Evolutionary conservation across 257 asterid species (phyloP).

Genomic region (Primulina eburnea): DNA sequence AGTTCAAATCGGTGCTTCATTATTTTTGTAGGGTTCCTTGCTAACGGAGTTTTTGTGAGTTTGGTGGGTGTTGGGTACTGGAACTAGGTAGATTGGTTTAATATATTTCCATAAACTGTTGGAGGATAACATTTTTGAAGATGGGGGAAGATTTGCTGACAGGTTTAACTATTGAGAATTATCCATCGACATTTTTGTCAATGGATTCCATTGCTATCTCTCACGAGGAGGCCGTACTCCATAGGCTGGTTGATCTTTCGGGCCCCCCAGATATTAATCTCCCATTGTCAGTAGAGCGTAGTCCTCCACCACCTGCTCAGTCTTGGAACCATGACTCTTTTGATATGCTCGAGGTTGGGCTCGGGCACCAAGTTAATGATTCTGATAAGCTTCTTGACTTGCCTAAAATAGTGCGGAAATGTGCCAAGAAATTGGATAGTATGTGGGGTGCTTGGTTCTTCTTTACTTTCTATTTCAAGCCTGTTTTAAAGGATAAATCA

Average conservation of each 20-base stretch:
- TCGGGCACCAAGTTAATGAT: slow-evolving; percentile 40
- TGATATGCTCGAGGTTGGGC: slow-evolving; percentile 55
- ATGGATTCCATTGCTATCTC: slow-evolving; percentile 46
- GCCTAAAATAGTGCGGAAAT: slow-evolving; percentile 44
- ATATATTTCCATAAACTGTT: slow-evolving; percentile 7
- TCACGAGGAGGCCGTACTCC: slow-evolving; percentile 42
- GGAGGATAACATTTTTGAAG: slow-evolving; percentile 14
- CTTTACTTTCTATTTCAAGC: slow-evolving; percentile 54
- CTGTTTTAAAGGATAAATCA: slow-evolving; percentile 46
- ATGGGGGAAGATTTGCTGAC: slow-evolving; percentile 58
- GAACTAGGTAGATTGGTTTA: slow-evolving; percentile 1
- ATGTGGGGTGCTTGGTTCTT: slow-evolving; percentile 67
- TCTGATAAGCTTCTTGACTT: slow-evolving; percentile 36
- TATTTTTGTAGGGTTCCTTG: slow-evolving; percentile 19
- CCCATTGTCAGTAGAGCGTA: slow-evolving; percentile 47
- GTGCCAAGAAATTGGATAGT: slow-evolving; percentile 48
- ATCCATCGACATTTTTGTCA: slow-evolving; percentile 54
- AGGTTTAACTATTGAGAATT: slow-evolving; percentile 43
- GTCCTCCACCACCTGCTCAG: slow-evolving; percentile 44
- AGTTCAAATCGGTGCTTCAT: slow-evolving; percentile 21
- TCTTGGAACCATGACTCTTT: slow-evolving; percentile 43
- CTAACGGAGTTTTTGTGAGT: background rate
- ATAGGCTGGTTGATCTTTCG: slow-evolving; percentile 40
- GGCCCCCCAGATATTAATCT: slow-evolving; percentile 58
- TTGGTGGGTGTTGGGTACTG: slow-evolving; percentile 19